A percentile compares a stretch with the other conserved stretches of the same genome.
phyloP scores from a whole-genome alignment of 164 flowering plant genomes.

The Stephania yunnanensis region DNA sequence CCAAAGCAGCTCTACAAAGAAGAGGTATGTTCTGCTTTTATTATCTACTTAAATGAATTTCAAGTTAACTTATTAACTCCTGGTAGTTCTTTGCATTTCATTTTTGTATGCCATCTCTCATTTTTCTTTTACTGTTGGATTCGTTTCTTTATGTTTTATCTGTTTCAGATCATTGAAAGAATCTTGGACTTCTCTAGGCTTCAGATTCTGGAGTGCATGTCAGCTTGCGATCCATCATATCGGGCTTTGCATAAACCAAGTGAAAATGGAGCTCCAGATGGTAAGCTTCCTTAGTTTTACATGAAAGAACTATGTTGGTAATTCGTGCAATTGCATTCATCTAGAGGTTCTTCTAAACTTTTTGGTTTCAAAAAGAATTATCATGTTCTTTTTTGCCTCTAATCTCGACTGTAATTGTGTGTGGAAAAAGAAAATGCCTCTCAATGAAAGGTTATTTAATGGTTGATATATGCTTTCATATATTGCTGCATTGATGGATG shows the following conservation, averaged over 20 bases:
- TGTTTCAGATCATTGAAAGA: slow-evolving; percentile 78
- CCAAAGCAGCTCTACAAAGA: slow-evolving; percentile 92
- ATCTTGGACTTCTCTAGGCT: slow-evolving; percentile 87
- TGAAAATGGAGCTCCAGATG: slow-evolving; percentile 54
- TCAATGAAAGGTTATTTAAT: neutral
- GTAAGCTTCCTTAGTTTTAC: slow-evolving; percentile 29
- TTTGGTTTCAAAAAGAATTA: neutral
- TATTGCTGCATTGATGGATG: neutral
- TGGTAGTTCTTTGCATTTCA: neutral
- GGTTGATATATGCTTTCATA: neutral
- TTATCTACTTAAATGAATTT: neutral
- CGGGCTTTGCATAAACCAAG: slow-evolving; percentile 79
- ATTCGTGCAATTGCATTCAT: neutral
- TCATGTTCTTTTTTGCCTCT: neutral
- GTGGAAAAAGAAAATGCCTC: neutral
- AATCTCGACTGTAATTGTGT: neutral
- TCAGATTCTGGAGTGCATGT: slow-evolving; percentile 81
- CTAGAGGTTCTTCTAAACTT: neutral
- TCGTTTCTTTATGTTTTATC: slow-evolving; percentile 4
- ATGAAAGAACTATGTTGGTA: neutral
- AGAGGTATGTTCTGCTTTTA: slow-evolving; percentile 48
- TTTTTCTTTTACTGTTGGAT: neutral
- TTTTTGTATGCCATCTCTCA: neutral
- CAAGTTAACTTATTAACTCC: neutral
- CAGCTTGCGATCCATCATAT: slow-evolving; percentile 78